A percentile compares a stretch with the other conserved stretches of the same genome.
Conservation (phyloP, 108 stramenopile species). For the Thalassiosira profunda region DNA sequence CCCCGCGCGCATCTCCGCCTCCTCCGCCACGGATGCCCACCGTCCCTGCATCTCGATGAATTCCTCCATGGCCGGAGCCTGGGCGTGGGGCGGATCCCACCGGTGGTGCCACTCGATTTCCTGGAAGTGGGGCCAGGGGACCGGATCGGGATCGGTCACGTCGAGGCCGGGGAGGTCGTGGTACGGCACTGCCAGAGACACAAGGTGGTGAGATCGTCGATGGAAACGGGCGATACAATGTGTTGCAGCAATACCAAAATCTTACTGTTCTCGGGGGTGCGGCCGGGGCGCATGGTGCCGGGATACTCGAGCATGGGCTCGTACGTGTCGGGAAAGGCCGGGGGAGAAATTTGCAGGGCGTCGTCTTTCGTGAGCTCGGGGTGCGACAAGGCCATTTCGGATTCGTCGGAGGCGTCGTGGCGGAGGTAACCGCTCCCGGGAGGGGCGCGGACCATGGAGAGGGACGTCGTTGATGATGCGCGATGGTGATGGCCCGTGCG, state of each 20-base stretch:
- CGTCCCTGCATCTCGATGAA: constrained; percentile 84
- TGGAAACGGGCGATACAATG: no score
- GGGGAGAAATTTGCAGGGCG: constrained; percentile 21
- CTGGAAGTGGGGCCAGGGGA: constrained; percentile 94
- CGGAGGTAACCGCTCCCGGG: constrained; percentile 46
- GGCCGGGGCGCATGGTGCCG: constrained; percentile 93
- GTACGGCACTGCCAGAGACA: no score
- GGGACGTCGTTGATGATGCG: background rate
- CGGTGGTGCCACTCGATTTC: constrained; percentile 92
- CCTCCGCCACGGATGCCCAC: constrained; percentile 84
- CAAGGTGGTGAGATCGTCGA: no score
- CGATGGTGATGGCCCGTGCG: background rate
- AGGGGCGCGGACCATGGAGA: constrained; percentile 35
- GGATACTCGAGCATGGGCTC: constrained; percentile 95
- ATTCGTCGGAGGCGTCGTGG: constrained; percentile 8
- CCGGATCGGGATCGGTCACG: constrained; percentile 81
- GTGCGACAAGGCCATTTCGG: constrained; percentile 2
- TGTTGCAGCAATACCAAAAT: no score
- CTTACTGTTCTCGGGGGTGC: constrained; percentile 85
- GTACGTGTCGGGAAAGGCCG: constrained; percentile 71
- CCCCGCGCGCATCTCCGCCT: constrained; percentile 85
- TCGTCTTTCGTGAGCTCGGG: constrained; percentile 27
- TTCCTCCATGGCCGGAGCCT: constrained; percentile 81
- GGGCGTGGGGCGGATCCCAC: constrained; percentile 87
- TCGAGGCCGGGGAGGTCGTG: constrained; percentile 79